phyloP scores from a whole-genome alignment of 805 yeast genomes.

The Torulaspora microellipsoides region DNA sequence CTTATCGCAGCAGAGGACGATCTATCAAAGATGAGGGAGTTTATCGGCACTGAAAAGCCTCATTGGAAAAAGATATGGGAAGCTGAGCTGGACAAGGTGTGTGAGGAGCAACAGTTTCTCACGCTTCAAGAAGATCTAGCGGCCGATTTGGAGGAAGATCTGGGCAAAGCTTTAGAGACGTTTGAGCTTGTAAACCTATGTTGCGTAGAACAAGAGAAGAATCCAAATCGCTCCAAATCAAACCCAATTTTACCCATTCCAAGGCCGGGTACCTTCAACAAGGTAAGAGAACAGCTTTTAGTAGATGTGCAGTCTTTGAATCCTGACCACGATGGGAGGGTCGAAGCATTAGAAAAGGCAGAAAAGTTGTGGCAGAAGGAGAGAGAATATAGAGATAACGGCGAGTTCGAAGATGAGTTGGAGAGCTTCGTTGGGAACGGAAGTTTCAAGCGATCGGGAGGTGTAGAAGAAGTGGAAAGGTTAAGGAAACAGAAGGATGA shows the following conservation, averaged over 20 bases:
- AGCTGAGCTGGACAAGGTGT: slow-evolving; percentile 77
- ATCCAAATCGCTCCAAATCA: slow-evolving; percentile 39
- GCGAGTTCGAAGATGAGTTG: slow-evolving; percentile 78
- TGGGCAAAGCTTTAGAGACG: slow-evolving; percentile 75
- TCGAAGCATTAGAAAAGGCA: slow-evolving; percentile 86
- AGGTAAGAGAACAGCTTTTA: slow-evolving; percentile 70
- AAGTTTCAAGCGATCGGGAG: slow-evolving; percentile 77
- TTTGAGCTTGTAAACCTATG: slow-evolving; percentile 77
- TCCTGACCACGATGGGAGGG: slow-evolving; percentile 80
- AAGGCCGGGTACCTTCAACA: slow-evolving; percentile 59
- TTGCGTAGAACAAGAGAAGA: slow-evolving; percentile 69
- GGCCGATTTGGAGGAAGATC: slow-evolving; percentile 72
- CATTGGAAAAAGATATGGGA: slow-evolving; percentile 94
- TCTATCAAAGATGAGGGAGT: slow-evolving; percentile 52
- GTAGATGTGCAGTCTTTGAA: slow-evolving; percentile 70
- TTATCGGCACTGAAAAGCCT: slow-evolving; percentile 66
- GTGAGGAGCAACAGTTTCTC: slow-evolving; percentile 91
- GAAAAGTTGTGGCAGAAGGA: slow-evolving; percentile 76
- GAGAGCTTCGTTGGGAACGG: slow-evolving; percentile 78
- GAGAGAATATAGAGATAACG: slow-evolving; percentile 48
- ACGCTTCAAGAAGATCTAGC: slow-evolving; percentile 85
- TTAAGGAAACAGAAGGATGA: slow-evolving; percentile 61
- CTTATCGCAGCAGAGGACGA: slow-evolving; percentile 51
- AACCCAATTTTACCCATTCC: slow-evolving; percentile 43
- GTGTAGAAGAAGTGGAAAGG: slow-evolving; percentile 81